These are phyloP conservation scores for Tetrapisispora iriomotensis DNA, from an alignment of 805 yeast genomes.

Conservation along the genomic window DNA sequence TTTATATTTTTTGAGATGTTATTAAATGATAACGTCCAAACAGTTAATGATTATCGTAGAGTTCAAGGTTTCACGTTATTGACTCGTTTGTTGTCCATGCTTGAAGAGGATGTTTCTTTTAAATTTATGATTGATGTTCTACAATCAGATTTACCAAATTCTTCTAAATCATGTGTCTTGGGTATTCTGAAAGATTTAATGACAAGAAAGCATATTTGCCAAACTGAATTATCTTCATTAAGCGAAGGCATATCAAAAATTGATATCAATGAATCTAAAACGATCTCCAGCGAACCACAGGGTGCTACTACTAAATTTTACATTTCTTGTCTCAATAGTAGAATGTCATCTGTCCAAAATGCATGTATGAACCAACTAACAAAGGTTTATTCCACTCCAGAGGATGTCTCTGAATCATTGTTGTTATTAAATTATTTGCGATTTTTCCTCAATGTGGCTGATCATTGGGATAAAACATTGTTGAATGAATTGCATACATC, in stretches of 20 bases:
- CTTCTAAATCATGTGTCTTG: slow-evolving; percentile 49
- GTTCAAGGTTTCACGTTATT: slow-evolving; percentile 48
- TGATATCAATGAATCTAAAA: slow-evolving; percentile 2
- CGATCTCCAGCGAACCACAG: neutral
- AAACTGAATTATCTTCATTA: neutral
- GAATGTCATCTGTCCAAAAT: slow-evolving; percentile 5
- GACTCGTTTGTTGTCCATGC: slow-evolving; percentile 49
- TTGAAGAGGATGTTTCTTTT: slow-evolving; percentile 49
- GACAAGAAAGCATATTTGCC: slow-evolving; percentile 25
- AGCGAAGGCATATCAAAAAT: slow-evolving; percentile 1
- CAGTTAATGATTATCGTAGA: slow-evolving; percentile 32
- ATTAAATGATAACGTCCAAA: slow-evolving; percentile 30
- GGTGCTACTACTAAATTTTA: slow-evolving; percentile 16
- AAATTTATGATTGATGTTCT: slow-evolving; percentile 56
- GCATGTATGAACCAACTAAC: slow-evolving; percentile 9
- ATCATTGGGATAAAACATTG: slow-evolving; percentile 25
- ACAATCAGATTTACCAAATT: slow-evolving; percentile 53
- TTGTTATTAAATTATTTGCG: slow-evolving; percentile 47
- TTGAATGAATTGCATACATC: neutral
- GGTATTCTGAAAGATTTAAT: slow-evolving; percentile 63
- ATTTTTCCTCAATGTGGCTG: slow-evolving; percentile 34
- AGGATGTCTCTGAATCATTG: slow-evolving; percentile 6
- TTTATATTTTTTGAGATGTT: slow-evolving; percentile 35
- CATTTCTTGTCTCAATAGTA: slow-evolving; percentile 28
- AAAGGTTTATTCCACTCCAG: neutral